Evolutionary conservation across 2,329 filamentous ascomycete species (phyloP).

Genomic region (Aurifilum marmelostoma): DNA sequence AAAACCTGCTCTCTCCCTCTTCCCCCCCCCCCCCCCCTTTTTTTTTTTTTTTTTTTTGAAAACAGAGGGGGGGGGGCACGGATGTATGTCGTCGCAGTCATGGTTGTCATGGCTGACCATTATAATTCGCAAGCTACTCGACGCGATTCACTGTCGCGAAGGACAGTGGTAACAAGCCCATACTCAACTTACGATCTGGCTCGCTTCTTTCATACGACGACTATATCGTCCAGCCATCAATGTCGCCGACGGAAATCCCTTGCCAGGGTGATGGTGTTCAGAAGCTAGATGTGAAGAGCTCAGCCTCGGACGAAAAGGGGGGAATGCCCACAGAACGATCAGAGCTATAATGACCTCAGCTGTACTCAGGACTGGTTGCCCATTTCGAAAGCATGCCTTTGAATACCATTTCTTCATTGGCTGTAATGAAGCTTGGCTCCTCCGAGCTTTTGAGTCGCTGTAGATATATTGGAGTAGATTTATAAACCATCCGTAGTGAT

Average conservation of each 20-base stretch:
- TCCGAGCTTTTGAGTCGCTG: no score
- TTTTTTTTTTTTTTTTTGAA: no score
- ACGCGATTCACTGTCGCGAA: slow-evolving; percentile 15
- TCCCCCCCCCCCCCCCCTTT: no score
- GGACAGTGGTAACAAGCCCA: not conserved
- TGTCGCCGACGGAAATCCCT: slow-evolving; percentile 10
- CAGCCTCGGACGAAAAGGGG: not conserved
- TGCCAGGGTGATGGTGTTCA: not conserved
- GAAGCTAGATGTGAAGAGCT: not conserved
- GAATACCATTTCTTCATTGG: no score
- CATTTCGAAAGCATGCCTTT: not conserved
- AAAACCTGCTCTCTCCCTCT: no score
- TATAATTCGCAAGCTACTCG: slow-evolving; percentile 4
- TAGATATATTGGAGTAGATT: no score
- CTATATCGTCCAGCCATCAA: not conserved
- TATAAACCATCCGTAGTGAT: no score
- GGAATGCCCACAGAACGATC: not conserved
- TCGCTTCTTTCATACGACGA: slow-evolving; percentile 17
- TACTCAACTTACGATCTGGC: not conserved
- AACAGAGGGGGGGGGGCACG: no score
- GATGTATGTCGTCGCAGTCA: no score
- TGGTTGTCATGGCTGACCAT: not conserved
- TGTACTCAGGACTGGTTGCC: not conserved
- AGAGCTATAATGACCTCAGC: not conserved
- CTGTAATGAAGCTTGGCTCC: no score